Evolutionary conservation across 805 yeast species (phyloP), one percentile per base, ranked within the genome.

Genomic region (Metschnikowia aberdeeniae): DNA sequence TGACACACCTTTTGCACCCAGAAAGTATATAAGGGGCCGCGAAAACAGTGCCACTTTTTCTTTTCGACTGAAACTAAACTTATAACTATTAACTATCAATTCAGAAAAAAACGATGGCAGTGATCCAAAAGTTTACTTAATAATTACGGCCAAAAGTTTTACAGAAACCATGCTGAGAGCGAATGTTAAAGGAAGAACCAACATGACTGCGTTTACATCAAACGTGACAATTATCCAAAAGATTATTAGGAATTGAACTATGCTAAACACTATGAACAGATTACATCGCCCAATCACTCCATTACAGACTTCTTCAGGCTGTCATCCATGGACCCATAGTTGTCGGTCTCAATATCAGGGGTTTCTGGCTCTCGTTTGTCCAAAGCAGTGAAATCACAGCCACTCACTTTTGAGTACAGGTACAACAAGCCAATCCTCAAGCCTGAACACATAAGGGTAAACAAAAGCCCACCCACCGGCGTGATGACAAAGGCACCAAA

Each of bases 401-500:
- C 73, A 0, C 59, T 67, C 10, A 62, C 24, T 42, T 59, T 68
- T 28, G 75, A 57, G 40, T 62, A 60, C 4, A 64, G 26, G 44
- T 62, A 73, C 28, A 53, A 49, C 12, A 54, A 47, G 1, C 59
- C 45, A 30, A 78, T 60, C 64, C 93, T 75, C 12, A 72, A 20
- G 3, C 57, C 82, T 24, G 85, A 74, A 36, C 75, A 71, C 26
- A 71, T 56, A 11, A 78, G 63, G 2, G 86, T 82, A 49, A 82
- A 69, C 5, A 84, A 50, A 2, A 89, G 52, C 9, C 92, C 89
- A 24, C 92, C 95, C 34, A 82, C 73, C 5, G 97, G 97, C 1
- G 97, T 93, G 50, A 84, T 86, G 6, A 86, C 92, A 65, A 90
- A 90, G 1, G 97, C 96, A 20, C 96, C 97, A 68, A 90, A 90